phyloP scores from a whole-genome alignment of 371 early-diverging fungal genomes.

The Syncephalastrum sp. region DNA sequence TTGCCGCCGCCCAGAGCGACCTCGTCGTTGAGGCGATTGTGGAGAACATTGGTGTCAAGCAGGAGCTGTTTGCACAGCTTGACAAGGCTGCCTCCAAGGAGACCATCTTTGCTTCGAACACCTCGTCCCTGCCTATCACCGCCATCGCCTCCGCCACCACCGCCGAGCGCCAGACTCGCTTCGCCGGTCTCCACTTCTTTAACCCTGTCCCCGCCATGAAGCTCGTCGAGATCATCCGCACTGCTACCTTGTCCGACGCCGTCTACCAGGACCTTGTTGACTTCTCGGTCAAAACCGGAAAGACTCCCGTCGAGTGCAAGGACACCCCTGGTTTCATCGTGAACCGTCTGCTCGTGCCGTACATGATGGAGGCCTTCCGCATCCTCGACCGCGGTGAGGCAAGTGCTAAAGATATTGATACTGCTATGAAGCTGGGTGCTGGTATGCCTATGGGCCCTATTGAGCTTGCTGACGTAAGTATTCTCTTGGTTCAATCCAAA shows the following conservation, averaged over 20 bases:
- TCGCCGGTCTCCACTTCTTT: constrained; percentile 95
- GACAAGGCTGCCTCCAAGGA: constrained; percentile 72
- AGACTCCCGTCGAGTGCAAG: constrained; percentile 91
- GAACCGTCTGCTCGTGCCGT: constrained; percentile 94
- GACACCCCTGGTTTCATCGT: constrained; percentile 98
- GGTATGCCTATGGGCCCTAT: constrained; percentile 99
- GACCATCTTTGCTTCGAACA: constrained; percentile 90
- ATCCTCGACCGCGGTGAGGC: constrained; percentile 92
- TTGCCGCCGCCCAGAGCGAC: constrained; percentile 60
- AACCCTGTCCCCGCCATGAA: constrained; percentile 98
- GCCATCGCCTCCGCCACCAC: constrained; percentile 76
- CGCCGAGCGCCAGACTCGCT: constrained; percentile 51
- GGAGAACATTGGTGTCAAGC: constrained; percentile 90
- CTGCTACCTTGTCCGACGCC: constrained; percentile 58
- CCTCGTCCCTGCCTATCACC: constrained; percentile 84
- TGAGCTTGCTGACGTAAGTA: constrained; percentile 84
- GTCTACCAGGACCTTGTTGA: constrained; percentile 62
- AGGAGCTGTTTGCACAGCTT: constrained; percentile 67
- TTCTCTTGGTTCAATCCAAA: background rate
- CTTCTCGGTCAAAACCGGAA: constrained; percentile 74
- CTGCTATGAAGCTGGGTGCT: constrained; percentile 97
- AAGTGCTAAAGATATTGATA: constrained; percentile 85
- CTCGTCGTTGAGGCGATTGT: constrained; percentile 94
- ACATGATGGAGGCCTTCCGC: constrained; percentile 92
- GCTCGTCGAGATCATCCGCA: constrained; percentile 91